phyloP scores from a whole-genome alignment of 305 asterid genomes.

The Fraxinus sp. region DNA sequence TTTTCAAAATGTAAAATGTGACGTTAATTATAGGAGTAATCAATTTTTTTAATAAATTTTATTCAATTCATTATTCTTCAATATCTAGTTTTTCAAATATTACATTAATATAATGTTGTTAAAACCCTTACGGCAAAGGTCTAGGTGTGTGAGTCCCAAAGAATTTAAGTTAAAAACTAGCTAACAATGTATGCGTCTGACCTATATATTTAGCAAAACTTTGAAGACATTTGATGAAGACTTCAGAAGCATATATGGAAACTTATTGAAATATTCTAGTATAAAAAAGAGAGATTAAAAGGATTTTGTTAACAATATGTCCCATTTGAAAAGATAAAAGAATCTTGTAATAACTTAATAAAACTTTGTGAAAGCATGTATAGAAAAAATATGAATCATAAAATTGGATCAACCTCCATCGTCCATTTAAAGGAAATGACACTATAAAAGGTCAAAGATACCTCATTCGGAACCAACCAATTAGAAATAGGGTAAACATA shows the following conservation, averaged over 20 bases:
- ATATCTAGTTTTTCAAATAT: too few species aligned
- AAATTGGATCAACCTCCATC: not conserved
- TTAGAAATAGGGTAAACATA: not conserved
- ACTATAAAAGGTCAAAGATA: not conserved
- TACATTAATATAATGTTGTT: too few species aligned
- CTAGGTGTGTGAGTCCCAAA: not conserved
- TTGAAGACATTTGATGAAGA: not conserved
- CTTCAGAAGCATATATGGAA: not conserved
- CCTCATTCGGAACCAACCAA: not conserved
- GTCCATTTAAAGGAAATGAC: not conserved
- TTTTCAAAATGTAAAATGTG: not conserved
- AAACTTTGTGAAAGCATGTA: not conserved
- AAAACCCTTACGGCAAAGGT: not conserved
- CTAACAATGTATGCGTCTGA: not conserved
- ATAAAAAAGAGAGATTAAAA: not conserved
- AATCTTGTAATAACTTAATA: not conserved
- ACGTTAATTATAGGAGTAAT: not conserved
- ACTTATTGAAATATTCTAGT: not conserved
- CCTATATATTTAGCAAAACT: not conserved
- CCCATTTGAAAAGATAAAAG: not conserved
- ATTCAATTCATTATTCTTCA: not conserved
- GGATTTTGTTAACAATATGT: not conserved
- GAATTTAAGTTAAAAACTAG: not conserved
- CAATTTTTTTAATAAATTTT: not conserved
- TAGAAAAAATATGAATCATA: not conserved